Evolutionary conservation across 164 flowering plant species (phyloP).

Genomic region (Vitis rotundifolia): DNA sequence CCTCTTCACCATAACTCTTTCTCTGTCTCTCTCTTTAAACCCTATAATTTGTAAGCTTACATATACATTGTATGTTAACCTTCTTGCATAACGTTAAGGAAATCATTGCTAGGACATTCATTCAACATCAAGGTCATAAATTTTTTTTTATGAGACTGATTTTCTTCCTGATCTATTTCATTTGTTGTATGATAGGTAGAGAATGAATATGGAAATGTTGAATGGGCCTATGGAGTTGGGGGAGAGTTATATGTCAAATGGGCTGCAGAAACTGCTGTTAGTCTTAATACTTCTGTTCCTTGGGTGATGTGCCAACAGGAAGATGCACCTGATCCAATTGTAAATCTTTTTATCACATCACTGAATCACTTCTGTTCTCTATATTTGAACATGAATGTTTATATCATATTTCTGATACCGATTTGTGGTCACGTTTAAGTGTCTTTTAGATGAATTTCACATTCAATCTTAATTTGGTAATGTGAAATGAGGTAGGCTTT

Average conservation of each 20-base stretch:
- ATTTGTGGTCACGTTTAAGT: too few species aligned
- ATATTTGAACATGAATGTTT: background rate
- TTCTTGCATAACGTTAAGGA: too few species aligned
- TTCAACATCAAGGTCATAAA: too few species aligned
- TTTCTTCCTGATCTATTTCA: background rate
- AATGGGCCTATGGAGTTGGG: constrained; percentile 51
- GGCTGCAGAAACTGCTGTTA: constrained; percentile 65
- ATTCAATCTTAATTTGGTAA: too few species aligned
- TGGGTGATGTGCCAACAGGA: constrained; percentile 72
- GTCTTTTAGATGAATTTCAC: too few species aligned
- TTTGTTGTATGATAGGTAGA: constrained; percentile 43
- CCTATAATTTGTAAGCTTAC: too few species aligned
- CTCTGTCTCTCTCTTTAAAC: background rate
- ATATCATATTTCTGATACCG: background rate
- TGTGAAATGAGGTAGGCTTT: background rate
- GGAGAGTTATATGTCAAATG: constrained; percentile 55
- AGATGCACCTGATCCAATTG: constrained; percentile 75
- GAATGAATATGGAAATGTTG: constrained; percentile 66
- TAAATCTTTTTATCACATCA: constrained; percentile 21
- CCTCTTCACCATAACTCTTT: too few species aligned
- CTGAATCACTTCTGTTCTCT: background rate
- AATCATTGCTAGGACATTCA: too few species aligned
- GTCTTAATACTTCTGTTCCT: constrained; percentile 57
- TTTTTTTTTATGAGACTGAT: background rate
- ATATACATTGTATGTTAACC: too few species aligned